Evolutionary conservation across 352 stramenopile species (phyloP), one percentile per base, ranked within the genome.

Genomic region (Globisporangium parvum): DNA sequence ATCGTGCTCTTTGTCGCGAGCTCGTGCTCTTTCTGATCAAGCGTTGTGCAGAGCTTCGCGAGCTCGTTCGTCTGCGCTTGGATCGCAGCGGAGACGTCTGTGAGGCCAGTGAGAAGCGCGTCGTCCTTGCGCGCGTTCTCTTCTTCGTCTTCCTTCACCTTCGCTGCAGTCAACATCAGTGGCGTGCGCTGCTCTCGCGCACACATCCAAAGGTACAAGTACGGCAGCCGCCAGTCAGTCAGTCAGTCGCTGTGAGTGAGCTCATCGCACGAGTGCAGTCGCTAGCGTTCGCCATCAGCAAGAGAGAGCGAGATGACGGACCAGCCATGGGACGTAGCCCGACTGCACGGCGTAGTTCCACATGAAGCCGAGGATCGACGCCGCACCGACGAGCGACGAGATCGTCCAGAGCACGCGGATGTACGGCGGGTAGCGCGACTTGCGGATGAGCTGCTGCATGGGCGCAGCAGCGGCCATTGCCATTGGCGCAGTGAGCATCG

Each of bases 271-370:
- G n/a, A n/a, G n/a, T n/a, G n/a, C n/a, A n/a, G n/a, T n/a, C n/a
- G n/a, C n/a, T n/a, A n/a, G n/a, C n/a, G n/a, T n/a, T n/a, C n/a
- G n/a, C n/a, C n/a, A n/a, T n/a, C n/a, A n/a, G n/a, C n/a, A n/a
- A n/a, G n/a, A n/a, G n/a, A n/a, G n/a, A n/a, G n/a, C n/a, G n/a
- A n/a, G n/a, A 47, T 18, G 47, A 69, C 71, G 23, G 72, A 86
- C 78, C 55, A 86, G 57, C 75, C 79, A 88, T 8, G 74, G 75
- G 12, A 89, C 69, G 60, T 84, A 89, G 10, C 75, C 78, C 10
- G 70, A 83, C 41, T 88, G 70, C 41, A 87, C 60, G n/a, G 77
- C 73, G 47, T 79, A 89, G 56, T 87, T 87, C 82, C 82, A 93
- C 33, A 88, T 47, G 48, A 89, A 85, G 3, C 72, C 73, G 5